These are phyloP conservation scores for Conticribra weissflogii DNA, from an alignment of 108 stramenopile species.

Conservation along the genomic window DNA sequence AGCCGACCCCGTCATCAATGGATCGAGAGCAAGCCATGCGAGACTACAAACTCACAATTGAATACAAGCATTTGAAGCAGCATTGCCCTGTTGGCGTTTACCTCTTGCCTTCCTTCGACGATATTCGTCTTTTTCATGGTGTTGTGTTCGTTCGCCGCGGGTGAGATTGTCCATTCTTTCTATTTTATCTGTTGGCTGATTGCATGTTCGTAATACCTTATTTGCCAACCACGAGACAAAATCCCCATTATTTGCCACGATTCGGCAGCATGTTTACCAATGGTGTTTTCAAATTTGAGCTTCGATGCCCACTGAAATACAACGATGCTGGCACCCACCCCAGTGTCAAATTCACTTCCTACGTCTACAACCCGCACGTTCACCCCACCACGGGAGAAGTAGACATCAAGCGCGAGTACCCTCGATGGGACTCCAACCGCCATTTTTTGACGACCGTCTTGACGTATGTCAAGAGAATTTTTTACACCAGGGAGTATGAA, in stretches of 20 bases:
- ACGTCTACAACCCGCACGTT: constrained; percentile 92
- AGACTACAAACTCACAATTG: constrained; percentile 94
- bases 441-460: constrained; percentile 93
- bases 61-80: constrained; percentile 93
- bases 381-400: constrained; percentile 83
- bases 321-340: constrained; percentile 89
- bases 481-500: constrained; percentile 89
- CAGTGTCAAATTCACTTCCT: constrained; percentile 74
- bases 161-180: not conserved
- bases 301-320: constrained; percentile 84
- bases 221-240: no score
- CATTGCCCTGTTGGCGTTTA: constrained; percentile 94
- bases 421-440: constrained; percentile 85
- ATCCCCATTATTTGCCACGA: no score
- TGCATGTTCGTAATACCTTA: no score
- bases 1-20: constrained; percentile 50
- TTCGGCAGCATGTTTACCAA: constrained; percentile 65
- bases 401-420: constrained; percentile 78
- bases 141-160: constrained; percentile 94
- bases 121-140: constrained; percentile 87
- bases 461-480: constrained; percentile 96
- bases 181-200: not conserved
- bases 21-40: constrained; percentile 88
- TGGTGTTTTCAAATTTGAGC: constrained; percentile 94
- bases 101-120: constrained; percentile 80